Evolutionary conservation across 2,329 filamentous ascomycete genomes (phyloP), one percentile per base, ranked within the genome.

Genomic region (Sodiomyces alkalinus): DNA sequence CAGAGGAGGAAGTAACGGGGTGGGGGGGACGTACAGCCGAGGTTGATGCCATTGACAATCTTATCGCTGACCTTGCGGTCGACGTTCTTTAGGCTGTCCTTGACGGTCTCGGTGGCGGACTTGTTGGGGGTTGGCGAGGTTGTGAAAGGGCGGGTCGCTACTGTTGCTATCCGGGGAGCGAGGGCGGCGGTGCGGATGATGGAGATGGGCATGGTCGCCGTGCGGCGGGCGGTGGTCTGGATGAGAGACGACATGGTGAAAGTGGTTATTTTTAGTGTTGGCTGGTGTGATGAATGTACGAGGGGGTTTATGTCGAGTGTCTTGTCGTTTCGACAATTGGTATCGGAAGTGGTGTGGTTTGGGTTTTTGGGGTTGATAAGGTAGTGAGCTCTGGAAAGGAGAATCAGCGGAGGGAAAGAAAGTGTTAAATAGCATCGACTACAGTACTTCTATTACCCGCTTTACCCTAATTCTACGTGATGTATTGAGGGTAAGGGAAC

Each of bases 61-160:
- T 71, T 74, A 45, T 72, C 64, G 33, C 64, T 63, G 22, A 77
- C 67, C 27, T 54, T 59, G 17, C 68, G 59, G 52, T 77, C 68
- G 5, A 74, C 67, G 5, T 51, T 53, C 51, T 75, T 72, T 32
- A 68, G 48, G 4, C 60, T 60, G 35, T 76, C 69, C 50, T 74
- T 77, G 40, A 66, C 62, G 0, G 58, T 39, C 32, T 74, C 66
- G 28, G 62, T 53, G 3, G 60, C 52, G 7, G 58, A 53, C 52
- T 70, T 72, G 26, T 55, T 55, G 7, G 49, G 39, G 2, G 48
- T 46, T 7, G 56, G 36, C 28, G 53, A 56, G 9, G 62, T 64
- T 34, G 58, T 62, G 51, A 74, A 73, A 20, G 57, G 46, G 29
- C 66, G 56, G 8, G 61, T 55, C 17, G 53, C 46, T 3, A 17